A percentile compares a stretch with the other conserved stretches of the same genome.
phyloP scores from a whole-genome alignment of 78 protist genomes.

The Cavenderia fasciculata region DNA sequence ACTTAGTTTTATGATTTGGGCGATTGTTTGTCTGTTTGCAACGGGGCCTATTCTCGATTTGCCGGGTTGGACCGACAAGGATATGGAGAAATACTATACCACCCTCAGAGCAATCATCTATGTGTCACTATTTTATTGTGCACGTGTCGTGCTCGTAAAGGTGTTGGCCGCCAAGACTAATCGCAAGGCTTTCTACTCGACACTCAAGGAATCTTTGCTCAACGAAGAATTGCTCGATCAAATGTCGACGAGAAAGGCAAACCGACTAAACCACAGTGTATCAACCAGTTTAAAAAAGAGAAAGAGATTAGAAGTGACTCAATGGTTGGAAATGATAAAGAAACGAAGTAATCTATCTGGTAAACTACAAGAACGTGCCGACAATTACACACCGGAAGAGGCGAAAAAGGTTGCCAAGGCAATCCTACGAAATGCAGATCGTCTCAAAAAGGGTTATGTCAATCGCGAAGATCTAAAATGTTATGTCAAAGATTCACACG shows the following conservation, averaged over 20 bases:
- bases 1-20: constrained; percentile 38
- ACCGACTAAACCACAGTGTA: constrained; percentile 5
- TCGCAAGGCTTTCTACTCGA: constrained; percentile 56
- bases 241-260: constrained; percentile 5
- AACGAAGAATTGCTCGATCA: constrained; percentile 62
- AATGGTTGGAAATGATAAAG: constrained; percentile 46
- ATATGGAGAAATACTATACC: constrained; percentile 27
- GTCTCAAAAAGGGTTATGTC: constrained; percentile 25
- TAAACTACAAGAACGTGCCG: constrained; percentile 11
- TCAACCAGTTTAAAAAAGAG: constrained; percentile 40
- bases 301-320: constrained; percentile 29
- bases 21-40: constrained; percentile 8
- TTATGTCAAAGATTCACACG: constrained; percentile 41
- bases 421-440: constrained; percentile 40
- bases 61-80: neutral
- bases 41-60: constrained; percentile 36
- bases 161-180: constrained; percentile 64
- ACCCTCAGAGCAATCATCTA: constrained; percentile 40
- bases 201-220: constrained; percentile 31
- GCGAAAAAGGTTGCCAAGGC: constrained; percentile 50
- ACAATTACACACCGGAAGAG: constrained; percentile 25
- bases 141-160: constrained; percentile 37
- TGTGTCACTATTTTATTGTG: constrained; percentile 60
- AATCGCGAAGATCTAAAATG: constrained; percentile 5
- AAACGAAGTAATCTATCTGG: constrained; percentile 27